Percentiles rank a stretch among this genome's conserved stretches.
phyloP scores from a whole-genome alignment of 78 protist species.

The Emiliania huxleyi region DNA sequence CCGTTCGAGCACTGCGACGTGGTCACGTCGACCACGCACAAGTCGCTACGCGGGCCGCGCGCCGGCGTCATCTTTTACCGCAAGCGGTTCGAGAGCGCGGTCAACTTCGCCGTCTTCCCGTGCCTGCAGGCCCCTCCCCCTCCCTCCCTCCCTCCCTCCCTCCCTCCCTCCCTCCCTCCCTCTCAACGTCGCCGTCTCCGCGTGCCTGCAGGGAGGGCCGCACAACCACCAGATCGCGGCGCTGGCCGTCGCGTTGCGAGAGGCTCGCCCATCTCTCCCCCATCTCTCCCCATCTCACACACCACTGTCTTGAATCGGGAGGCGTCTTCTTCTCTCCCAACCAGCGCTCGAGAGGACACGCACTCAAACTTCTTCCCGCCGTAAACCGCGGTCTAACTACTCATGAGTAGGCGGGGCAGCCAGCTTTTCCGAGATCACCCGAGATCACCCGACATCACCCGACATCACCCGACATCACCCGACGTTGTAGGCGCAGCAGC shows the following conservation, averaged over 20 bases:
- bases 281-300: too few relatives aligned
- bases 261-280: too few relatives aligned
- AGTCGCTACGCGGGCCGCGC: slow-evolving; percentile 98
- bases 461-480: too few relatives aligned
- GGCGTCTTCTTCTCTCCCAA: neutral
- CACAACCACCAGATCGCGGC: slow-evolving; percentile 98
- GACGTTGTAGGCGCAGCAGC: neutral
- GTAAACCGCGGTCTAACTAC: too few relatives aligned
- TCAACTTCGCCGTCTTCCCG: slow-evolving; percentile 92
- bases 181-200: slow-evolving; percentile 92
- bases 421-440: too few relatives aligned
- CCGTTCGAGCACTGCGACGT: slow-evolving; percentile 94
- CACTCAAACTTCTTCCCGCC: too few relatives aligned
- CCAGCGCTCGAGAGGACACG: too few relatives aligned
- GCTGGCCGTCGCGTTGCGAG: slow-evolving; percentile 86
- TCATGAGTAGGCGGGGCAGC: too few relatives aligned
- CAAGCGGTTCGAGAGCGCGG: slow-evolving; percentile 45
- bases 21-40: slow-evolving; percentile 99
- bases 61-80: slow-evolving; percentile 97
- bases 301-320: neutral
- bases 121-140: slow-evolving; percentile 84
- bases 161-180: too few relatives aligned
- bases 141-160: too few relatives aligned
- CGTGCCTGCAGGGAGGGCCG: slow-evolving; percentile 97
- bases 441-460: too few relatives aligned